Evolutionary conservation across 1,284 basidiomycete species (phyloP), one percentile per base, ranked within the genome.

Genomic region (Apiotrichum porosum): DNA sequence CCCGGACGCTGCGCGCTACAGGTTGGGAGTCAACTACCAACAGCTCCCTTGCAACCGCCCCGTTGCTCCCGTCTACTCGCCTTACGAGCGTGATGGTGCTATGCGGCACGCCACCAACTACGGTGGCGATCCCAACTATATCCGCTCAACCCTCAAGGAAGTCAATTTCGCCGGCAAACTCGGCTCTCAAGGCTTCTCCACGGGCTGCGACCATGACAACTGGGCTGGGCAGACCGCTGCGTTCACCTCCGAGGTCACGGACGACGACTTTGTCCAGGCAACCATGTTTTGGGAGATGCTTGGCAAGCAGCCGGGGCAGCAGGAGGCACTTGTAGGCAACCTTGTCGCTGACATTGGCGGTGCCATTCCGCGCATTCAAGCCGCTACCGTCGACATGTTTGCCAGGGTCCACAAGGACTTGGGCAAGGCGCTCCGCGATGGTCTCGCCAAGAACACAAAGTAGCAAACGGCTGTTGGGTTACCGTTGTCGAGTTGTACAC

Each of bases 1-100:
- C 79, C 88, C 90, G 3, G 92, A 95, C 69, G 88, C 92, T 9
- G 90, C 94, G 71, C 83, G 89, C 52, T 84, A 92, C 77, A 83
- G 73, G 22, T 58, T 70, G 47, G 63, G 65, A 19, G 57, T 72
- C 49, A 95, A 95, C 79, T 93, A 94, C 77, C 74, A 83, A 63
- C 88, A 94, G 68, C 77, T 95, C 15, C 91, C 91, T 3, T 85
- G 93, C 67, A 95, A 95, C 68, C 78, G 80, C 10, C 84, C 88
- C 2, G 65, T 50, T 2, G 21, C 26, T 4, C n/a, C 26, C 15
- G 49, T 50, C n/a, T 50, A 85, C 49, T 77, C 74, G 39, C 83
- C 84, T 3, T 69, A 63, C 59, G 43, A 56, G 24, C 76, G 88
- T 37, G 80, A 82, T 49, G 49, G 49, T 17, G 49, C 49, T 3